phyloP scores from a whole-genome alignment of 1,284 basidiomycete species.

The Cutaneotrichosporon curvatum region DNA sequence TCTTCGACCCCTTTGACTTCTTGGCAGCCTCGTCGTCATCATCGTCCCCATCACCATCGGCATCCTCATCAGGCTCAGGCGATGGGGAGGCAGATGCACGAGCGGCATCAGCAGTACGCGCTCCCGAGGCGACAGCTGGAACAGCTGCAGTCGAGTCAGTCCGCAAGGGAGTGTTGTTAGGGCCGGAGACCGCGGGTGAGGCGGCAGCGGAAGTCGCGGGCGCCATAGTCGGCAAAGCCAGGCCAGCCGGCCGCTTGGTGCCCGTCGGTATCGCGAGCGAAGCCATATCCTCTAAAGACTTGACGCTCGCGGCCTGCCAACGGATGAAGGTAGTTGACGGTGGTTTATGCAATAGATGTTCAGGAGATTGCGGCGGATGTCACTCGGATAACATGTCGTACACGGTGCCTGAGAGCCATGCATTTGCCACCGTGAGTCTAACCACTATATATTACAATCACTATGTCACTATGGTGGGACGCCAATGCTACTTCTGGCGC shows the following conservation, averaged over 20 bases:
- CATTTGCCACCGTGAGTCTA: too few species aligned
- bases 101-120: not conserved
- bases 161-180: not conserved
- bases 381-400: too few species aligned
- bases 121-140: not conserved
- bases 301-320: too few species aligned
- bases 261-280: slow-evolving; percentile 6
- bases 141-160: not conserved
- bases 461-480: too few species aligned
- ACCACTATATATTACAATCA: too few species aligned
- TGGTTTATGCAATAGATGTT: too few species aligned
- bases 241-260: slow-evolving; percentile 9
- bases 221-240: slow-evolving; percentile 15
- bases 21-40: slow-evolving; percentile 26
- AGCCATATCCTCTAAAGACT: too few species aligned
- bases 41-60: slow-evolving; percentile 32
- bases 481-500: too few species aligned
- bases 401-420: too few species aligned
- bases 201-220: slow-evolving; percentile 5
- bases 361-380: too few species aligned
- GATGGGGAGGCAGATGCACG: slow-evolving; percentile 17
- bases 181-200: not conserved
- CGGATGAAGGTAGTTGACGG: too few species aligned
- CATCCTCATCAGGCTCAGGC: slow-evolving; percentile 26
- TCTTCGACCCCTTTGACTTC: slow-evolving; percentile 19